Percentiles rank a stretch among this genome's conserved stretches.
phyloP scores from a whole-genome alignment of 1,284 basidiomycete genomes.

The Ceratobasidium papillatum region DNA sequence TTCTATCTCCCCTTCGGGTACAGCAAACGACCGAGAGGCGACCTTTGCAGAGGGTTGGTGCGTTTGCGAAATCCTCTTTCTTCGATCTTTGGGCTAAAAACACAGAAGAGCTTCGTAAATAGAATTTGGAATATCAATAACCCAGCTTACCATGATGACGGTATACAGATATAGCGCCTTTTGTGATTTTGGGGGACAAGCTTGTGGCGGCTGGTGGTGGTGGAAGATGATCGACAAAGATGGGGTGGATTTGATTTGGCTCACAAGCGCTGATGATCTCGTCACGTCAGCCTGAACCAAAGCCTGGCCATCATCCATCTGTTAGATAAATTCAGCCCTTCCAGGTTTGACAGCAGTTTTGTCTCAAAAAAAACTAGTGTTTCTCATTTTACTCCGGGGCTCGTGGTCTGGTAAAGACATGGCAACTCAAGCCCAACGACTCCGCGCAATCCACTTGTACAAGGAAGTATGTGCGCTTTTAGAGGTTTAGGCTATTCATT shows the following conservation, averaged over 20 bases:
- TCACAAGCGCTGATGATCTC: not conserved
- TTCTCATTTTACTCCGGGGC: not conserved
- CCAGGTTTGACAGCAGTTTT: too few species aligned
- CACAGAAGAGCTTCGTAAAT: too few species aligned
- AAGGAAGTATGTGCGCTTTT: slow-evolving; percentile 60
- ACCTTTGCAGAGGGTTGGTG: slow-evolving; percentile 29
- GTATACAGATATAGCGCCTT: too few species aligned
- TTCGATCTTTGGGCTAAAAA: slow-evolving; percentile 34
- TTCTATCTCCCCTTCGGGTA: slow-evolving; percentile 19
- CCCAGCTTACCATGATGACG: not conserved
- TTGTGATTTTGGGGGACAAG: too few species aligned
- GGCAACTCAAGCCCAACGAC: slow-evolving; percentile 50
- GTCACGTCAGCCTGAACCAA: not conserved
- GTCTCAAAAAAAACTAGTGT: not conserved
- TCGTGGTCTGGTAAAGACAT: not conserved
- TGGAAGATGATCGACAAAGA: not conserved
- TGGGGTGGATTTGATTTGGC: not conserved
- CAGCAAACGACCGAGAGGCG: slow-evolving; percentile 20
- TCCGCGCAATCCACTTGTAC: slow-evolving; percentile 73
- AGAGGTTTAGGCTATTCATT: not conserved
- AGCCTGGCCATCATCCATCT: not conserved
- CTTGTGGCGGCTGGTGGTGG: not conserved
- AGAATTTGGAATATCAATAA: not conserved
- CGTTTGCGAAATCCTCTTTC: slow-evolving; percentile 18
- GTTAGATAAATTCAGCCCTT: not conserved